Percentiles rank a stretch among this genome's conserved stretches.
Evolutionary conservation across 345 rosid species (phyloP).

Genomic region (Viola odorata): DNA sequence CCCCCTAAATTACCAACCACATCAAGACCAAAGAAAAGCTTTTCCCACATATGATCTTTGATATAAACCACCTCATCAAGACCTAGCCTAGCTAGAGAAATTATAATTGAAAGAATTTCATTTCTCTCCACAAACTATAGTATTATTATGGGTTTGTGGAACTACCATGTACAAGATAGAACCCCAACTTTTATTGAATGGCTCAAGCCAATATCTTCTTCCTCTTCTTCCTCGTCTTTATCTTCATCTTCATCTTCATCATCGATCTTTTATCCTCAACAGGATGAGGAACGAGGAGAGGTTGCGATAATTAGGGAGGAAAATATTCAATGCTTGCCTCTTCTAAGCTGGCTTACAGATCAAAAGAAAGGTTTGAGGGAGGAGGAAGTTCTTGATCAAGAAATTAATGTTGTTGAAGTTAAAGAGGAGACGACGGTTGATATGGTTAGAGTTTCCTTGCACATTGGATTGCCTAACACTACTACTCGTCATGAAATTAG

Average conservation of each 20-base stretch:
- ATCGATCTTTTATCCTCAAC: slow-evolving; percentile 14
- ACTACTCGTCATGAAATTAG: not conserved
- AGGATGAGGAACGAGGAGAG: slow-evolving; percentile 13
- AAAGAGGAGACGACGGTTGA: slow-evolving; percentile 33
- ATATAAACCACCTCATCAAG: slow-evolving; percentile 21
- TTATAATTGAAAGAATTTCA: too few relatives aligned
- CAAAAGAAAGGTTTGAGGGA: slow-evolving; percentile 28
- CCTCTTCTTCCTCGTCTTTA: slow-evolving; percentile 21
- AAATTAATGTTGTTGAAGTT: slow-evolving; percentile 12
- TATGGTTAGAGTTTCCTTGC: slow-evolving; percentile 50
- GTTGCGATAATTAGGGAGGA: slow-evolving; percentile 11
- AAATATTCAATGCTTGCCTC: slow-evolving; percentile 48
- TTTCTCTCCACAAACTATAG: slow-evolving; percentile 5
- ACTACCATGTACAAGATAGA: slow-evolving; percentile 32
- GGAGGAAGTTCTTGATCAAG: slow-evolving; percentile 25
- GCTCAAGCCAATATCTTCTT: slow-evolving; percentile 54
- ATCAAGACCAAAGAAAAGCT: slow-evolving; percentile 4
- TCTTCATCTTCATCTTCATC: slow-evolving; percentile 28
- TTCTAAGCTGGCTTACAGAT: slow-evolving; percentile 41
- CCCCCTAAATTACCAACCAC: slow-evolving; percentile 24
- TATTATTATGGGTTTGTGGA: slow-evolving; percentile 48
- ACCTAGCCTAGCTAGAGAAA: slow-evolving; percentile 5
- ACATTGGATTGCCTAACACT: slow-evolving; percentile 57
- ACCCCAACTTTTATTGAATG: slow-evolving; percentile 69
- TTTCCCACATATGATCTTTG: slow-evolving; percentile 42